phyloP scores from a whole-genome alignment of 2,329 filamentous ascomycete genomes.

The Colletotrichum musicola region DNA sequence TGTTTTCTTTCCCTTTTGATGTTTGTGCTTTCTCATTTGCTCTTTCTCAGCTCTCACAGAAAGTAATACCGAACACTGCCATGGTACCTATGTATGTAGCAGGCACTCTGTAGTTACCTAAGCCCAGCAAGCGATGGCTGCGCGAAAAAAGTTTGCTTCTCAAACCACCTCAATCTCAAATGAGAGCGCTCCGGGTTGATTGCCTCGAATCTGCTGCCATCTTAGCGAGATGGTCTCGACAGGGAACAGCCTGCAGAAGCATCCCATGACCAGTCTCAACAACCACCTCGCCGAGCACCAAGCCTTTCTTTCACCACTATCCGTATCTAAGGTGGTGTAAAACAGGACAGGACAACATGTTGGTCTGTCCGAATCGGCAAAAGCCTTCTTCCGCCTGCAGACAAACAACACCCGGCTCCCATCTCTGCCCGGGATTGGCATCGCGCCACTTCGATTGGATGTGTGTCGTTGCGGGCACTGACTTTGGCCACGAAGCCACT shows the following conservation, averaged over 20 bases:
- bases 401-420: background rate
- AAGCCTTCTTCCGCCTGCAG: background rate
- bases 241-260: conserved; percentile 20
- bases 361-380: background rate
- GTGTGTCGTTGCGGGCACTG: background rate
- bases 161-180: background rate
- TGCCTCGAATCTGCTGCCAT: conserved; percentile 12
- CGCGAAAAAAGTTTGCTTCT: too few relatives aligned
- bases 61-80: too few relatives aligned
- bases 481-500: background rate
- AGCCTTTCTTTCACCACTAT: background rate
- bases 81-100: too few relatives aligned
- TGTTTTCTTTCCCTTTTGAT: too few relatives aligned
- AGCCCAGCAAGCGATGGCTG: too few relatives aligned
- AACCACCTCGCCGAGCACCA: background rate
- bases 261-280: conserved; percentile 4
- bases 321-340: too few relatives aligned
- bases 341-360: background rate
- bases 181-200: conserved; percentile 23
- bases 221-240: conserved; percentile 21
- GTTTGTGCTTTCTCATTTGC: too few relatives aligned
- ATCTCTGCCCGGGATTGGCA: background rate
- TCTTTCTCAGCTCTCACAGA: too few relatives aligned
- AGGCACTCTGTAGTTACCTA: too few relatives aligned
- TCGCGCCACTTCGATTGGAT: background rate